A percentile compares a stretch with the other conserved stretches of the same genome.
These are phyloP conservation scores for Talaromyces sp. DNA, from an alignment of 2,329 filamentous ascomycete genomes.

Conservation along the genomic window DNA sequence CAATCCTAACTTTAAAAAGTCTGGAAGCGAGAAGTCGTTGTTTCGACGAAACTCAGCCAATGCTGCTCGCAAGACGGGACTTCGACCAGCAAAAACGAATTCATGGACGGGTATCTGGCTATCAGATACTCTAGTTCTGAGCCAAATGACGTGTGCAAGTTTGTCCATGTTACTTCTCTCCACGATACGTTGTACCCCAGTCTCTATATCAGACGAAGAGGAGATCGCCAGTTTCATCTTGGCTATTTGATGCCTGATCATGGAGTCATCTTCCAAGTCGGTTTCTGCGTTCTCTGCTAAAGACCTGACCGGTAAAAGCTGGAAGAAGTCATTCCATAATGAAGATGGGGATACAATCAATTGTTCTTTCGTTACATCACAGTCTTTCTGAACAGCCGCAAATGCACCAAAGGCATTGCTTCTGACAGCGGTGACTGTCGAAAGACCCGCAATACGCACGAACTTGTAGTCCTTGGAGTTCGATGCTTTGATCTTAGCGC, in stretches of 20 bases:
- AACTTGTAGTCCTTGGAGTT: conserved; percentile 93
- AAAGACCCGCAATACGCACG: conserved; percentile 81
- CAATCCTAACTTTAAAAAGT: conserved; percentile 57
- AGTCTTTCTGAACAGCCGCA: conserved; percentile 79
- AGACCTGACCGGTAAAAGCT: conserved; percentile 64
- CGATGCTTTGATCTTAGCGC: conserved; percentile 71
- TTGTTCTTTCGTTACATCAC: conserved; percentile 70
- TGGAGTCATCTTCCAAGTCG: conserved; percentile 15
- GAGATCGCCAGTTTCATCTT: conserved; percentile 42
- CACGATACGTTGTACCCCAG: conserved; percentile 32
- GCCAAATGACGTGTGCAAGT: conserved; percentile 36
- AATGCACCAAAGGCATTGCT: conserved; percentile 89
- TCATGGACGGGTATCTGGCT: conserved; percentile 75
- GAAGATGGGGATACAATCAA: conserved; percentile 64
- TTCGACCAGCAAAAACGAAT: conserved; percentile 74
- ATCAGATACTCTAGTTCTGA: conserved; percentile 60
- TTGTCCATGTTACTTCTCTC: conserved; percentile 23
- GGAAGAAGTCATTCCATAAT: conserved; percentile 69
- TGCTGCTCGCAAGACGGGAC: conserved; percentile 61
- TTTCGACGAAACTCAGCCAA: conserved; percentile 56
- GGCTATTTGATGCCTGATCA: conserved; percentile 19
- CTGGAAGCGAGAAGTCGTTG: conserved; percentile 56
- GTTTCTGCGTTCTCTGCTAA: conserved; percentile 50
- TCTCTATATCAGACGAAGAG: conserved; percentile 45
- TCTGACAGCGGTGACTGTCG: conserved; percentile 75